Percentiles rank a stretch among this genome's conserved stretches.
Conservation (phyloP, 2,329 filamentous ascomycete genomes). For the Fusarium zealandicum region DNA sequence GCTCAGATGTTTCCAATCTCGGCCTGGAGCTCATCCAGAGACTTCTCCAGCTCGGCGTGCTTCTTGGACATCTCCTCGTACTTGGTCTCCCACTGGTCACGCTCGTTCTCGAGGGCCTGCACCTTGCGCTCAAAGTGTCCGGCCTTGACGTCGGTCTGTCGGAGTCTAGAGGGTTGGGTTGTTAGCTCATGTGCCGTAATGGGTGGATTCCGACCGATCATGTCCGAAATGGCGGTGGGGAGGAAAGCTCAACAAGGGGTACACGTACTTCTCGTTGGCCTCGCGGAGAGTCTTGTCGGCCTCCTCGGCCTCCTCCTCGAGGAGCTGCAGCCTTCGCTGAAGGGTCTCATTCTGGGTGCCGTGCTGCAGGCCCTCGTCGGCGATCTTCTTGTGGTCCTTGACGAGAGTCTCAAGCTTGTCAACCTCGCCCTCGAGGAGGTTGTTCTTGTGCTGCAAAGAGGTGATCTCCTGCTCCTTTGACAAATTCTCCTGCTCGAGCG, state of each 20-base stretch:
- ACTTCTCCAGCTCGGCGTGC: conserved; percentile 82
- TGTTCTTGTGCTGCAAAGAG: conserved; percentile 94
- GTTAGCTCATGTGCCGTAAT: conserved; percentile 23
- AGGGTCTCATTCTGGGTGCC: conserved; percentile 91
- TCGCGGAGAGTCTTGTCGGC: conserved; percentile 96
- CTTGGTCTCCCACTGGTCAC: conserved; percentile 95
- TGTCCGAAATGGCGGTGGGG: conserved; percentile 35
- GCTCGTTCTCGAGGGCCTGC: conserved; percentile 89
- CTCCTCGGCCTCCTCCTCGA: conserved; percentile 97
- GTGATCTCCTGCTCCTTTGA: conserved; percentile 98
- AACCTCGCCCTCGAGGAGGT: conserved; percentile 85
- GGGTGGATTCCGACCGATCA: conserved; percentile 7
- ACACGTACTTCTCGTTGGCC: conserved; percentile 94
- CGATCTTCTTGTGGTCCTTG: conserved; percentile 86
- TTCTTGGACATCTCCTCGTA: conserved; percentile 98
- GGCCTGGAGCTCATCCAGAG: conserved; percentile 86
- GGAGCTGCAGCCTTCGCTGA: conserved; percentile 88
- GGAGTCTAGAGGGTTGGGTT: conserved; percentile 69
- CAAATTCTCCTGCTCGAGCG: conserved; percentile 91
- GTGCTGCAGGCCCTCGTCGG: conserved; percentile 81
- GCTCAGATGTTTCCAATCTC: conserved; percentile 93
- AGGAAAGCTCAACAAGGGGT: conserved; percentile 23
- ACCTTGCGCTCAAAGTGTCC: conserved; percentile 99
- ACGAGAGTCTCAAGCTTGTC: conserved; percentile 88
- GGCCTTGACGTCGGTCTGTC: conserved; percentile 98